Evolutionary conservation across 768 basidiomycete genomes (phyloP).

Genomic region (Boletus bicolor): DNA sequence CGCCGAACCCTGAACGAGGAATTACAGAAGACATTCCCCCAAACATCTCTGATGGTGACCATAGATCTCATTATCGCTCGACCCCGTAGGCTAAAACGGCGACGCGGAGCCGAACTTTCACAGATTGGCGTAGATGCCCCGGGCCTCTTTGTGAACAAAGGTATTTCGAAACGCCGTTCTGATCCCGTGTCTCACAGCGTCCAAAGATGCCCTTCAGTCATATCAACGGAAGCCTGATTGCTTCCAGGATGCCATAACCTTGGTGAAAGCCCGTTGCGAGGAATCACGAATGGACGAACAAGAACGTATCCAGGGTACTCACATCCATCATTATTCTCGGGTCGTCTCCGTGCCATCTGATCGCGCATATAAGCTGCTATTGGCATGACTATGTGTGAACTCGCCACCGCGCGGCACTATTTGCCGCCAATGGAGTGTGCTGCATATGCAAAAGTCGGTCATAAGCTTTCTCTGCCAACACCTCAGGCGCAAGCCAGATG

Average conservation of each 20-base stretch:
- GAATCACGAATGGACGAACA: conserved; percentile 59
- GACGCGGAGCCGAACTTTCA: conserved; percentile 17
- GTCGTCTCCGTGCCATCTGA: neutral
- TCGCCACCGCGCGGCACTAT: conserved; percentile 69
- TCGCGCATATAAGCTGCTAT: conserved; percentile 57
- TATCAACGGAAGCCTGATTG: conserved; percentile 57
- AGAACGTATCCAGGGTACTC: conserved; percentile 56
- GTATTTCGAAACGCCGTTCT: conserved; percentile 10
- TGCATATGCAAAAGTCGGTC: conserved; percentile 11
- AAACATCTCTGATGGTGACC: conserved; percentile 23
- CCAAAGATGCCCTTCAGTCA: conserved; percentile 39
- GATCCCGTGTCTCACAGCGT: conserved; percentile 9
- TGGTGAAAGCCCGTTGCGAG: conserved; percentile 49
- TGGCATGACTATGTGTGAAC: conserved; percentile 74
- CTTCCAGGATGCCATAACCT: conserved; percentile 50
- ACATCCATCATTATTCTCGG: neutral
- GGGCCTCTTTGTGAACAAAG: conserved; percentile 11
- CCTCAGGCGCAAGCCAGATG: conserved; percentile 41
- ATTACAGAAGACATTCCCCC: conserved; percentile 3
- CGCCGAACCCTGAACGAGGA: conserved; percentile 9
- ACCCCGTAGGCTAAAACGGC: conserved; percentile 10
- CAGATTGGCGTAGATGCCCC: conserved; percentile 17
- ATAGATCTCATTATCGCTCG: conserved; percentile 6
- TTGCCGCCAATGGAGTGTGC: conserved; percentile 65
- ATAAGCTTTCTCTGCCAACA: neutral